Evolutionary conservation across 257 asterid species (phyloP), one percentile per base, ranked within the genome.

Genomic region (Anisodus acutangulus): DNA sequence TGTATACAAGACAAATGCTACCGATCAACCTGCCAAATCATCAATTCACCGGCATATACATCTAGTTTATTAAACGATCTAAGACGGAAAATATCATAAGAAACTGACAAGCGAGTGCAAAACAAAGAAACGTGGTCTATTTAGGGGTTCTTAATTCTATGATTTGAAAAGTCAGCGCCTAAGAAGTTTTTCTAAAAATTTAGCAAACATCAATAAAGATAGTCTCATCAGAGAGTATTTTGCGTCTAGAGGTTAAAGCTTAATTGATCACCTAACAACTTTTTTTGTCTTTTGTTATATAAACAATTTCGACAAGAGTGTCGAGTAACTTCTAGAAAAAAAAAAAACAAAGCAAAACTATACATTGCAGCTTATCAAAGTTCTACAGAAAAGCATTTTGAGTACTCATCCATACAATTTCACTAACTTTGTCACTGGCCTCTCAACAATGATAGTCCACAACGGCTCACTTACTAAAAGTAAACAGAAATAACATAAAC

Each of bases 401-500:
- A 49, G 81, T 22, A 1, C 47, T 51, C 55, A 45, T 45, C 80
- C 80, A 47, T n/a, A 71, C 15, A 31, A 6, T 51, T 12, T 49
- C 62, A 51, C 63, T 31, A 31, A 31, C 35, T 76, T 49, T 31
- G 35, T 31, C 35, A 31, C 35, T 31, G 35, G 35, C 35, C 35
- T 31, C 35, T 31, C 35, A 31, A 31, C 35, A 31, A 31, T 31
- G 35, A 31, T 31, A 31, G 35, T 31, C 35, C 35, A 31, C 35
- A 31, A 31, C 35, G 35, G 35, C 35, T 31, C 35, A 49, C 62
- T 74, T 47, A 22, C 62, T 74, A 47, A 19, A 74, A 51, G 60
- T 11, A 71, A 67, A 67, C 43, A 74, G 80, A 74, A 74, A 74
- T 8, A 74, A 74, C 7, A 74, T 6, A 22, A 26, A 74, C 80